Percentiles rank a stretch among this genome's conserved stretches.
Evolutionary conservation across 23 red algal species (phyloP).

Genomic region (Gracilaria gracilis): DNA sequence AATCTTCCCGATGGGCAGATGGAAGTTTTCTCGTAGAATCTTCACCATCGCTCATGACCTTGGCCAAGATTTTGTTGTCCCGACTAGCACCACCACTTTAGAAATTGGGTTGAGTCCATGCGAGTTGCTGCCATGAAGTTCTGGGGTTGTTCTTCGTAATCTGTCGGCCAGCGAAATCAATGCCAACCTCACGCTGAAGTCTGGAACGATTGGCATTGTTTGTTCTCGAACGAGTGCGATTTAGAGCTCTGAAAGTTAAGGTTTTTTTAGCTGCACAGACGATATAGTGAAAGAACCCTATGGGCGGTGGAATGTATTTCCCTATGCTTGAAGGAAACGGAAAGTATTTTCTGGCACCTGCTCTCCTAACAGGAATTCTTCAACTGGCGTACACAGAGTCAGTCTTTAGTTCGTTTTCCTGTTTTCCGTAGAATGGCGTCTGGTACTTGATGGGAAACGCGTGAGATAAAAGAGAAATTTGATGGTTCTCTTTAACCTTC

Average conservation of each 20-base stretch:
- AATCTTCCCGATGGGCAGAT: not conserved
- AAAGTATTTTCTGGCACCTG: slow-evolving; percentile 28
- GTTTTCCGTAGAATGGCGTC: slow-evolving; percentile 55
- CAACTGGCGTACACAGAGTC: slow-evolving; percentile 17
- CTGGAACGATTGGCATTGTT: slow-evolving; percentile 1
- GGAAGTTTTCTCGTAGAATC: slow-evolving; percentile 21
- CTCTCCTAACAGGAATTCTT: slow-evolving; percentile 42
- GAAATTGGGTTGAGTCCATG: not conserved
- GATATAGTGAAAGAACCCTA: slow-evolving; percentile 40
- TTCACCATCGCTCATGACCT: slow-evolving; percentile 22
- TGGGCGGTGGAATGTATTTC: not conserved
- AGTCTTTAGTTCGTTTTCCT: slow-evolving; percentile 39
- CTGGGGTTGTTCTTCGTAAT: not conserved
- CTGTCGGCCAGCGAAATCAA: slow-evolving; percentile 62
- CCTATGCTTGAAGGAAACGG: slow-evolving; percentile 41
- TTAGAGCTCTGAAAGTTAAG: slow-evolving; percentile 42
- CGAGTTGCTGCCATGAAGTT: slow-evolving; percentile 2
- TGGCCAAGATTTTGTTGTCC: not conserved
- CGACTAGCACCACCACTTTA: not conserved
- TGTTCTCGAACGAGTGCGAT: not conserved
- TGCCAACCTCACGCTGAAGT: slow-evolving; percentile 14
- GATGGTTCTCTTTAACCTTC: not conserved
- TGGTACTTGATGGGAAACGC: slow-evolving; percentile 51
- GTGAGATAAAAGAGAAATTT: not conserved
- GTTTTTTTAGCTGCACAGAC: slow-evolving; percentile 49